phyloP scores from a whole-genome alignment of 1,139 yeast species.

The Suhomyces yuchorum region DNA sequence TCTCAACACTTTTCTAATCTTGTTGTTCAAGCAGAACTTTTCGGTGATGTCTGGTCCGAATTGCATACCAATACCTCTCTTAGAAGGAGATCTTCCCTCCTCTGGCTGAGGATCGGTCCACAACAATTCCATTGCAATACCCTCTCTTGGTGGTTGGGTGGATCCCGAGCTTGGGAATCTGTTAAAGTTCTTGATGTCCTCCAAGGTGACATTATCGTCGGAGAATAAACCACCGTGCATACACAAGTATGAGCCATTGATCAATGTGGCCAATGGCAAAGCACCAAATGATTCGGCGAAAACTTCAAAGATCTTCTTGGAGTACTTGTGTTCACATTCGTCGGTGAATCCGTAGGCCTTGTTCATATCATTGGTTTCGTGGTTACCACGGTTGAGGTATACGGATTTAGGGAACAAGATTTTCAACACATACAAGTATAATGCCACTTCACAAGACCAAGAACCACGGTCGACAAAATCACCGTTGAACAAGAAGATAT shows the following conservation, averaged over 20 bases:
- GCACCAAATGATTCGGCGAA: slow-evolving; percentile 86
- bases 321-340: slow-evolving; percentile 89
- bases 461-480: slow-evolving; percentile 98
- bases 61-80: slow-evolving; percentile 93
- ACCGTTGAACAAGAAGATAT: slow-evolving; percentile 87
- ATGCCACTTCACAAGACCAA: slow-evolving; percentile 96
- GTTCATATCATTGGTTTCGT: slow-evolving; percentile 96
- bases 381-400: slow-evolving; percentile 90
- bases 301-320: slow-evolving; percentile 78
- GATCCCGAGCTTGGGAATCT: slow-evolving; percentile 58
- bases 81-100: slow-evolving; percentile 82
- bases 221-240: slow-evolving; percentile 97
- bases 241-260: slow-evolving; percentile 75
- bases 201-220: slow-evolving; percentile 66
- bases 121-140: slow-evolving; percentile 91
- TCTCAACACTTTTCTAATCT: slow-evolving; percentile 77
- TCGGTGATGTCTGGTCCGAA: slow-evolving; percentile 96
- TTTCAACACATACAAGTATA: slow-evolving; percentile 77
- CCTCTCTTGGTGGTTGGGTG: slow-evolving; percentile 86
- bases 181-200: slow-evolving; percentile 72
- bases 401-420: slow-evolving; percentile 72
- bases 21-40: slow-evolving; percentile 69
- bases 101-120: slow-evolving; percentile 95
- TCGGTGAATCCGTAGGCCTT: slow-evolving; percentile 95
- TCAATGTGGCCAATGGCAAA: slow-evolving; percentile 82